Percentiles rank a stretch among this genome's conserved stretches.
Evolutionary conservation across 75 land plant species (phyloP).

Genomic region (Cunninghamia lanceolata): DNA sequence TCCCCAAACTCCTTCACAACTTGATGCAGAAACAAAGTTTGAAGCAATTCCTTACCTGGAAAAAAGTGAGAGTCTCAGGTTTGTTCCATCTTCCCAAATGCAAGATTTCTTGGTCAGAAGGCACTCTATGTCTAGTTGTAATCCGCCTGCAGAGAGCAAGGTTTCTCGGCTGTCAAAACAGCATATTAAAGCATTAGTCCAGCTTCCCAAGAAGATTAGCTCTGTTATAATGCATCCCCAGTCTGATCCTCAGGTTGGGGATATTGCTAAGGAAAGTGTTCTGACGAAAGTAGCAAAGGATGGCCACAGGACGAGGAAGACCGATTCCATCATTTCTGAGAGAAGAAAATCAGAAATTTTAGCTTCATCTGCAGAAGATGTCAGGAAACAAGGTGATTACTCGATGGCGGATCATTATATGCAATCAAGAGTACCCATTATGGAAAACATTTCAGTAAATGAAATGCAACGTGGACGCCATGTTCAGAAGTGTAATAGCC

Average conservation of each 20-base stretch:
- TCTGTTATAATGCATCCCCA: not conserved
- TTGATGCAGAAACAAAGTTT: not conserved
- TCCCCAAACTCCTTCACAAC: not conserved
- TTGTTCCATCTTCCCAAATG: not conserved
- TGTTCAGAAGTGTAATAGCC: not conserved
- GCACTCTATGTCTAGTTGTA: not conserved
- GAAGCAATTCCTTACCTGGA: not conserved
- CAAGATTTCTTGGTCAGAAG: not conserved
- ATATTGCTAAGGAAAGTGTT: not conserved
- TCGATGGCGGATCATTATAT: not conserved
- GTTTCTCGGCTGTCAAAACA: not conserved
- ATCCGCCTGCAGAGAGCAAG: not conserved
- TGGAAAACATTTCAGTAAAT: not conserved
- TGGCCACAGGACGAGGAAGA: not conserved
- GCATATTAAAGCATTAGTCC: not conserved
- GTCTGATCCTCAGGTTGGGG: not conserved
- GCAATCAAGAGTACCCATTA: not conserved
- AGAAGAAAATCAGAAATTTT: not conserved
- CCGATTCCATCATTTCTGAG: not conserved
- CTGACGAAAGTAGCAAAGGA: not conserved
- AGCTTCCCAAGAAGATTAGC: not conserved
- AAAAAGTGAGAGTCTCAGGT: constrained; percentile 7
- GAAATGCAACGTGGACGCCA: not conserved
- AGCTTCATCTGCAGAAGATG: not conserved
- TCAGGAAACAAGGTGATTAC: not conserved